phyloP scores from a whole-genome alignment of 2,329 filamentous ascomycete species.

The Ophiostoma australiae region DNA sequence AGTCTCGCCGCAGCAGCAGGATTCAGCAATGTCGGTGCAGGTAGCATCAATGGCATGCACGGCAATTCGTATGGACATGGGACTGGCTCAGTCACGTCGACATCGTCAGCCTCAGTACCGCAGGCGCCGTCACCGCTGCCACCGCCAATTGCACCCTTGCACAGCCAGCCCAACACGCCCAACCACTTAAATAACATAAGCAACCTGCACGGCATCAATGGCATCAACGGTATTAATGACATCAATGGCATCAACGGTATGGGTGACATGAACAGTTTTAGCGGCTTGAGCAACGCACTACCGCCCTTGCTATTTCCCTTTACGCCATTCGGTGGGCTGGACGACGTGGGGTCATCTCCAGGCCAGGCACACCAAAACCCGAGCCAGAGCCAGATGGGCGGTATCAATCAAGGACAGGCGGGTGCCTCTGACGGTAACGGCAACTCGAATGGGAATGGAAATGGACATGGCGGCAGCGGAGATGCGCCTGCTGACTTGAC shows the following conservation, averaged over 20 bases:
- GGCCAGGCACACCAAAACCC: background rate
- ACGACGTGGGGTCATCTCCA: conserved; percentile 11
- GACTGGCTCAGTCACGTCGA: background rate
- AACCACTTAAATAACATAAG: background rate
- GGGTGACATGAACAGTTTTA: conserved; percentile 14
- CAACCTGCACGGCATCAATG: background rate
- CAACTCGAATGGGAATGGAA: background rate
- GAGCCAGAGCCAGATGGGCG: background rate
- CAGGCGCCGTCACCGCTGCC: conserved; percentile 3
- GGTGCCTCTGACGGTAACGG: background rate
- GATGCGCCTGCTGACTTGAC: conserved; percentile 25
- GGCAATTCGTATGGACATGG: background rate
- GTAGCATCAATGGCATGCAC: background rate
- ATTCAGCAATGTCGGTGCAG: background rate
- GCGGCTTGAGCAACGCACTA: conserved; percentile 19
- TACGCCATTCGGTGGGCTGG: conserved; percentile 20
- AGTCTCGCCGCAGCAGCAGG: conserved; percentile 8
- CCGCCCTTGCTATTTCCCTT: conserved; percentile 21
- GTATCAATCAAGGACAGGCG: background rate
- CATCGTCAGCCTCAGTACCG: background rate
- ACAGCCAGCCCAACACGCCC: background rate
- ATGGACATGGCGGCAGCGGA: background rate
- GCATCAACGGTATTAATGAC: background rate
- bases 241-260: background rate
- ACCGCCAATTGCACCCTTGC: background rate